Percentiles rank a stretch among this genome's conserved stretches.
phyloP scores from a whole-genome alignment of 768 basidiomycete genomes.

The Lyophyllum decastes region DNA sequence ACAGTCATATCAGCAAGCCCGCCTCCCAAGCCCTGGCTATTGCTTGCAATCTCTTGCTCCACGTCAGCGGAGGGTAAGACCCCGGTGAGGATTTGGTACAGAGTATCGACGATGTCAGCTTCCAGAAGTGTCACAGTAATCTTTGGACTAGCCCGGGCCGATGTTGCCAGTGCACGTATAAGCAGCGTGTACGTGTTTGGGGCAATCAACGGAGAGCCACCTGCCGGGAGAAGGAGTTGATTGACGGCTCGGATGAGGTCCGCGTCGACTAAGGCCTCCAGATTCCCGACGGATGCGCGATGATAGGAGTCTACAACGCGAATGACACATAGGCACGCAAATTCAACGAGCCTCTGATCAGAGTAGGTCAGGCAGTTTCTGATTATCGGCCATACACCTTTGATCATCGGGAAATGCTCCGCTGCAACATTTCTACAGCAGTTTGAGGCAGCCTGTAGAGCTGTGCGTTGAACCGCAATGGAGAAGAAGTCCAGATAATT shows the following conservation, averaged over 20 bases:
- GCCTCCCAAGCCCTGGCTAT: conserved; percentile 81
- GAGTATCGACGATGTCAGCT: conserved; percentile 87
- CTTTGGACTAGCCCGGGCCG: conserved; percentile 85
- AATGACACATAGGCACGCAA: conserved; percentile 92
- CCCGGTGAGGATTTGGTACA: conserved; percentile 95
- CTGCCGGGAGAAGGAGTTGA: conserved; percentile 80
- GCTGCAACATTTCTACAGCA: conserved; percentile 92
- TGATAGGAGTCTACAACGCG: conserved; percentile 92
- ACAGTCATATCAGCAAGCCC: conserved; percentile 96
- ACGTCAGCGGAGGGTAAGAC: conserved; percentile 75
- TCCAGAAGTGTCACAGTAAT: conserved; percentile 86
- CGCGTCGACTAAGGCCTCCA: conserved; percentile 83
- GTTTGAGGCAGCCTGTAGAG: conserved; percentile 94
- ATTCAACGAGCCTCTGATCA: conserved; percentile 97
- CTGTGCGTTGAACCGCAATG: conserved; percentile 95
- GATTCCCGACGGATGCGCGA: conserved; percentile 79
- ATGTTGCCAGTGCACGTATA: conserved; percentile 84
- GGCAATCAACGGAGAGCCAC: conserved; percentile 83
- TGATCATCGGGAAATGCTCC: conserved; percentile 89
- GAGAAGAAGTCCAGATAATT: conserved; percentile 99
- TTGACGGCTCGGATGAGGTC: conserved; percentile 84
- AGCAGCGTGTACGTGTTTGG: conserved; percentile 87
- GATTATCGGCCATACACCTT: conserved; percentile 89
- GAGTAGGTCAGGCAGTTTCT: conserved; percentile 89
- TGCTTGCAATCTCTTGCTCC: conserved; percentile 60